Base-by-base conservation (phyloP, 2,329 filamentous ascomycete genomes). In the Pseudocercospora fijiensis region DNA sequence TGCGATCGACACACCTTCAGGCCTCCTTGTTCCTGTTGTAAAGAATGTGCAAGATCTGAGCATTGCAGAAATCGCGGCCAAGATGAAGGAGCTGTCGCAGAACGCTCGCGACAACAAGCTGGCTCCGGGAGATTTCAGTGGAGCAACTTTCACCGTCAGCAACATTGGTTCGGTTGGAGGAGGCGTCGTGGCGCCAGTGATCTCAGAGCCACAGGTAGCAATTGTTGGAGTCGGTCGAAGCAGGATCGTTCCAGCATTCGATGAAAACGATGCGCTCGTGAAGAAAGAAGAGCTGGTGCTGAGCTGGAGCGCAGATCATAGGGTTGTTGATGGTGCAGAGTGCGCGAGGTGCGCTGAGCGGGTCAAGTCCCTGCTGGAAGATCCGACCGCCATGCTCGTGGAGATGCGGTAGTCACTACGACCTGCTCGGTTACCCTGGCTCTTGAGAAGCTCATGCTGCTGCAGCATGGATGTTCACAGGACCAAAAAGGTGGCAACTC, bases 151-250 rank as follows among this genome's bases (percentile, higher is more conserved):
- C 73, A 97, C 95, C 0, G 87, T 99, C 57, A 96, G 92, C 71
- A 99, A 99, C 76, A 96, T 99, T 71, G 95, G 95, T 52, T 96
- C 88, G 71, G 92, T 99, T 52, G 95, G 95, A 60, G 95, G 95
- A 27, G 95, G 91, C 0, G 96, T 96, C 71, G 88, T 98, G 53
- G 88, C 90, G 28, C 95, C 95, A 1, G 90, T 99, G 57, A 91
- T 99, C 71, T 91, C 96, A 53, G 89, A 92, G 67, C 90, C 86
- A 47, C 93, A 98, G 78, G 90, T 98, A 9, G 92, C 91, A 8
- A 99, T 99, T 74, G 78, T 99, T 27, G 95, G 94, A 10, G 83
- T 99, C 28, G 95, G 95, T 4, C 87, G 90, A 69, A 87, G 92
- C 76, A 89, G 88, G 71, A 85, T 86, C 1, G 85, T 96, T 30